Conservation (phyloP, 2,329 filamentous ascomycete species). For the Pseudodiploospora longispora region DNA sequence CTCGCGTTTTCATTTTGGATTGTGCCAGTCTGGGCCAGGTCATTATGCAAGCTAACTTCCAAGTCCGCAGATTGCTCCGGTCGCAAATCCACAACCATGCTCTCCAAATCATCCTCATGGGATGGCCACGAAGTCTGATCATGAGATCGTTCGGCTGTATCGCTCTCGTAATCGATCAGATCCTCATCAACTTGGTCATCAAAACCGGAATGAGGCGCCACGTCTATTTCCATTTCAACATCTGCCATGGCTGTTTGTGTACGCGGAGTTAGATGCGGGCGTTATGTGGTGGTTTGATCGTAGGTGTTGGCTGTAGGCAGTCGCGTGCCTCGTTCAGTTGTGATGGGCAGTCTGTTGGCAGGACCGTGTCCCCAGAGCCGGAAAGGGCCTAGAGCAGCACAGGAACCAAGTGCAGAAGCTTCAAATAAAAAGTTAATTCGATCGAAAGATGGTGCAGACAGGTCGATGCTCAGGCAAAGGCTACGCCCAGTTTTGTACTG, state of each 20-base stretch:
- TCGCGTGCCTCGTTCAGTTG: no score
- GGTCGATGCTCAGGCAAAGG: no score
- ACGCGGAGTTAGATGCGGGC: no score
- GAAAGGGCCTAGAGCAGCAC: no score
- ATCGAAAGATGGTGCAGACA: no score
- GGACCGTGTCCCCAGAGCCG: no score
- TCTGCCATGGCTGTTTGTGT: slow-evolving; percentile 16
- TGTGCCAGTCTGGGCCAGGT: neutral
- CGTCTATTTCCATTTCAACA: slow-evolving; percentile 25
- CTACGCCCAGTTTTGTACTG: no score
- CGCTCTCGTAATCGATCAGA: slow-evolving; percentile 31
- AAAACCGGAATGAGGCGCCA: slow-evolving; percentile 16
- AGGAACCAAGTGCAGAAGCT: no score
- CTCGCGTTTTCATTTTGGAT: neutral
- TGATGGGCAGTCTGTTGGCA: no score
- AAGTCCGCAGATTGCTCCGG: neutral
- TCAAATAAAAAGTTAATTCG: no score
- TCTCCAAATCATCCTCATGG: slow-evolving; percentile 3
- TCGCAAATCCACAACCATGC: neutral
- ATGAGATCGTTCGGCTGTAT: slow-evolving; percentile 13
- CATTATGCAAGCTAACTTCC: neutral
- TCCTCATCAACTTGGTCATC: slow-evolving; percentile 23
- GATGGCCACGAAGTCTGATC: slow-evolving; percentile 1
- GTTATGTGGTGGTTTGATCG: no score
- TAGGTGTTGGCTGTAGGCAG: no score